These are phyloP conservation scores for Epichloe sylvatica DNA, from an alignment of 2,329 filamentous ascomycete species.

Conservation along the genomic window DNA sequence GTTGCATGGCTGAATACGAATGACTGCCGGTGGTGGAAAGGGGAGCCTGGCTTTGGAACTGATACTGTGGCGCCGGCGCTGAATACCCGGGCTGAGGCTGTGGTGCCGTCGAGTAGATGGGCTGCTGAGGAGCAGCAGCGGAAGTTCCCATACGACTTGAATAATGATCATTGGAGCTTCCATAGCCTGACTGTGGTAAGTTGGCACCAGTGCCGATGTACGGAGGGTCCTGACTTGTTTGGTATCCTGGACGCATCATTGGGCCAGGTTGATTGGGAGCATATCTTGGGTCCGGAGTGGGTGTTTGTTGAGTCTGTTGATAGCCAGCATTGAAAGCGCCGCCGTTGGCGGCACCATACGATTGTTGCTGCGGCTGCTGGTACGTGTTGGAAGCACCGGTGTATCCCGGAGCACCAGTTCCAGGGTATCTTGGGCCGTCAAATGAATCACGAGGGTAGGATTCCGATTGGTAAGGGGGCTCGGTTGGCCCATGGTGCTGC, in stretches of 20 bases:
- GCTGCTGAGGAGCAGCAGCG: slow-evolving; percentile 18
- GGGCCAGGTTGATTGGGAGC: slow-evolving; percentile 15
- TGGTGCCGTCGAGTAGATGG: slow-evolving; percentile 19
- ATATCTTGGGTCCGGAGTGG: slow-evolving; percentile 22
- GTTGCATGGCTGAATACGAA: slow-evolving; percentile 21
- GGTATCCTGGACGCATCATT: slow-evolving; percentile 20
- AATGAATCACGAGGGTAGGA: slow-evolving; percentile 29
- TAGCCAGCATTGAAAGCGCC: slow-evolving; percentile 19
- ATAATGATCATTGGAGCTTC: slow-evolving; percentile 18
- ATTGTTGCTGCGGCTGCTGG: slow-evolving; percentile 10
- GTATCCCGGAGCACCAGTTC: slow-evolving; percentile 35
- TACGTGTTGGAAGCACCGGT: slow-evolving; percentile 29
- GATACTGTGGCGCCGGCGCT: slow-evolving; percentile 17
- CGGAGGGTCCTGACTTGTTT: slow-evolving; percentile 16
- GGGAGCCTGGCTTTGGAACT: slow-evolving; percentile 24
- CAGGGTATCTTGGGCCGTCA: slow-evolving; percentile 34
- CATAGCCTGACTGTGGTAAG: slow-evolving; percentile 15
- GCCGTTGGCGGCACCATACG: slow-evolving; percentile 18
- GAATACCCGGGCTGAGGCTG: slow-evolving; percentile 20
- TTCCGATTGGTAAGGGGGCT: slow-evolving; percentile 21
- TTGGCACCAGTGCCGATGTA: slow-evolving; percentile 25
- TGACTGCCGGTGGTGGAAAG: slow-evolving; percentile 13
- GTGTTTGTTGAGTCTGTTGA: slow-evolving; percentile 19
- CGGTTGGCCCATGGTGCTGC: slow-evolving; percentile 34
- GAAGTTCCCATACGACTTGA: slow-evolving; percentile 16